phyloP scores from a whole-genome alignment of 192 early-diverging fungal genomes.

The Physocladia obscura region DNA sequence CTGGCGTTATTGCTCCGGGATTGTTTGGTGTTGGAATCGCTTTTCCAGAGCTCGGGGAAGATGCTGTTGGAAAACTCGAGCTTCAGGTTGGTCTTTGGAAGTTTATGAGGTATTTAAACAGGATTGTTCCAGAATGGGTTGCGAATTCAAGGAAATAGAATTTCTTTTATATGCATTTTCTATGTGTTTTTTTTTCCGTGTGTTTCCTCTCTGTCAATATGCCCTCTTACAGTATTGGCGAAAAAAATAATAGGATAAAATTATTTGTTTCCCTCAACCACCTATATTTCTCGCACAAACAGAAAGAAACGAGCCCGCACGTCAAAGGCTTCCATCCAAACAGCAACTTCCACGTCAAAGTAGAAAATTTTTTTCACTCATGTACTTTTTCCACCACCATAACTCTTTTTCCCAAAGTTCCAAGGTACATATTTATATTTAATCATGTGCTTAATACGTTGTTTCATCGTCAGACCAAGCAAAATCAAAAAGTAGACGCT shows the following conservation, averaged over 20 bases:
- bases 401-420: conserved; percentile 51
- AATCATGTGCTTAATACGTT: conserved; percentile 97
- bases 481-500: conserved; percentile 91
- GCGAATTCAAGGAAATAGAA: too few species aligned
- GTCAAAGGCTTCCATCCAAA: too few species aligned
- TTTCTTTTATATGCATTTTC: too few species aligned
- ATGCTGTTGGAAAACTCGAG: conserved; percentile 22
- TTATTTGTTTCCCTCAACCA: too few species aligned
- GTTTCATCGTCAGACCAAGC: conserved; percentile 91
- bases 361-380: too few species aligned
- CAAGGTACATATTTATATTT: conserved; percentile 72
- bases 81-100: conserved; percentile 24
- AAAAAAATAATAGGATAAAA: too few species aligned
- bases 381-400: conserved; percentile 14
- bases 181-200: too few species aligned
- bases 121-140: not conserved
- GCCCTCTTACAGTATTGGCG: too few species aligned
- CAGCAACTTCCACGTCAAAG: too few species aligned
- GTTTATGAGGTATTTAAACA: conserved; percentile 11
- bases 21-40: conserved; percentile 21
- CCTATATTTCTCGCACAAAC: too few species aligned
- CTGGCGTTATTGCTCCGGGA: conserved; percentile 10
- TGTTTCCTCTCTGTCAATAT: too few species aligned
- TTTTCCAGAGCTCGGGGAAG: conserved; percentile 17
- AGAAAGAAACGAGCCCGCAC: too few species aligned